A percentile compares a stretch with the other conserved stretches of the same genome.
phyloP scores from a whole-genome alignment of 768 basidiomycete species.

The Exidia glandulosa region DNA sequence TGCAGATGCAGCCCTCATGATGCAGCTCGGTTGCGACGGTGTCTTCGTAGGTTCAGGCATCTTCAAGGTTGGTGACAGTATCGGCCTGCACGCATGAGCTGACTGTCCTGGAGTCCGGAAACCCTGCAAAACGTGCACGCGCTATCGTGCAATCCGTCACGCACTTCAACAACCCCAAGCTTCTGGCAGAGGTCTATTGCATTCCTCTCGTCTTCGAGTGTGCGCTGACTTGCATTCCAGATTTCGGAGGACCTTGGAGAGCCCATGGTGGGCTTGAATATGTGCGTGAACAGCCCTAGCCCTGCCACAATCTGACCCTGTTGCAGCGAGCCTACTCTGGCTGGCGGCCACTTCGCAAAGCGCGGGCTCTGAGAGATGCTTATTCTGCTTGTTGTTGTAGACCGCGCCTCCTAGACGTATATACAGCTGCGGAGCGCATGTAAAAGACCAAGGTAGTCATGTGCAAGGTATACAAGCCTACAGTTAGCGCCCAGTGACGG shows the following conservation, averaged over 20 bases:
- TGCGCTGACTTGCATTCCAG: constrained; percentile 20
- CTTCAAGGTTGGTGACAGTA: constrained; percentile 58
- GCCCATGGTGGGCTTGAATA: constrained; percentile 90
- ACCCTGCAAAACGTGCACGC: constrained; percentile 86
- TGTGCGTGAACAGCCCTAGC: constrained; percentile 43
- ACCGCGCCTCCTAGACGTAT: background rate
- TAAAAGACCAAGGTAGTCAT: background rate
- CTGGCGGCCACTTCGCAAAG: background rate
- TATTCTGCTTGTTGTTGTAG: background rate
- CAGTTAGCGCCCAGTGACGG: too few relatives aligned
- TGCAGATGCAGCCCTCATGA: constrained; percentile 96
- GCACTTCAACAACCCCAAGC: constrained; percentile 89
- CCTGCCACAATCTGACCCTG: background rate
- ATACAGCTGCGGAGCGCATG: background rate
- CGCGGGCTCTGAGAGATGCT: background rate
- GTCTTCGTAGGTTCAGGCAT: constrained; percentile 98
- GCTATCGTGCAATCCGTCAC: constrained; percentile 96
- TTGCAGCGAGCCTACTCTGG: background rate
- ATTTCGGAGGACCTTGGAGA: constrained; percentile 75
- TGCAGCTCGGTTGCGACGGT: constrained; percentile 96
- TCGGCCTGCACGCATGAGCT: background rate
- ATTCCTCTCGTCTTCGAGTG: background rate
- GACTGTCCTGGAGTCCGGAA: constrained; percentile 59
- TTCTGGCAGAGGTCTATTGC: constrained; percentile 66
- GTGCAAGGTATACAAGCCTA: too few relatives aligned